Percentiles rank a stretch among this genome's conserved stretches.
Evolutionary conservation across 1,139 yeast species (phyloP).

Genomic region (Lodderomyces parapsilosis): DNA sequence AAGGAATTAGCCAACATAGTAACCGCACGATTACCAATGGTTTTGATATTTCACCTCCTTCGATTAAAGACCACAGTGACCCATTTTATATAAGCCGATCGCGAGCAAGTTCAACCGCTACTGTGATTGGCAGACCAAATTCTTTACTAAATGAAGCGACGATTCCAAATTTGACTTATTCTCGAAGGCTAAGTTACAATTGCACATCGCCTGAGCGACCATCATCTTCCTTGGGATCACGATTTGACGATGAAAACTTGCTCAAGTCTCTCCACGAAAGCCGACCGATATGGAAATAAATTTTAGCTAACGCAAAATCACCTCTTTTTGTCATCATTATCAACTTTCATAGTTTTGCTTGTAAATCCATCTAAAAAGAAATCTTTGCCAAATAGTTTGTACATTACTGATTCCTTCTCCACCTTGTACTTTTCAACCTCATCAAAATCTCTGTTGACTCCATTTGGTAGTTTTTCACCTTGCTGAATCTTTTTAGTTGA

Average conservation of each 20-base stretch:
- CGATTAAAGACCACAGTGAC: slow-evolving; percentile 6
- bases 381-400: slow-evolving; percentile 42
- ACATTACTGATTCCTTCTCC: slow-evolving; percentile 39
- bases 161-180: slow-evolving; percentile 14
- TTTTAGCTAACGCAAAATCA: too few relatives aligned
- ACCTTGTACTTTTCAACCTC: slow-evolving; percentile 43
- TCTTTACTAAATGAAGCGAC: slow-evolving; percentile 13
- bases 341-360: slow-evolving; percentile 36
- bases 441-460: slow-evolving; percentile 33
- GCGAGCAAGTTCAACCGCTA: slow-evolving; percentile 9
- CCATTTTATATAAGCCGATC: slow-evolving; percentile 5
- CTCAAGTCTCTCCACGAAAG: slow-evolving; percentile 25
- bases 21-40: neutral
- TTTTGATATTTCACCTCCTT: neutral
- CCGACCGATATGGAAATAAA: slow-evolving; percentile 29
- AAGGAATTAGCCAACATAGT: neutral
- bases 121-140: slow-evolving; percentile 15
- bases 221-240: slow-evolving; percentile 32
- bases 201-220: slow-evolving; percentile 39
- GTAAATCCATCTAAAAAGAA: slow-evolving; percentile 48
- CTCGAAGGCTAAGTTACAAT: slow-evolving; percentile 16
- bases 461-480: slow-evolving; percentile 40
- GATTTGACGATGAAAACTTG: slow-evolving; percentile 35
- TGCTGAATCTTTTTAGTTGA: slow-evolving; percentile 43
- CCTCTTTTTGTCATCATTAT: slow-evolving; percentile 8